Evolutionary conservation across 2,329 filamentous ascomycete genomes (phyloP).

Genomic region (Nemania sp.): DNA sequence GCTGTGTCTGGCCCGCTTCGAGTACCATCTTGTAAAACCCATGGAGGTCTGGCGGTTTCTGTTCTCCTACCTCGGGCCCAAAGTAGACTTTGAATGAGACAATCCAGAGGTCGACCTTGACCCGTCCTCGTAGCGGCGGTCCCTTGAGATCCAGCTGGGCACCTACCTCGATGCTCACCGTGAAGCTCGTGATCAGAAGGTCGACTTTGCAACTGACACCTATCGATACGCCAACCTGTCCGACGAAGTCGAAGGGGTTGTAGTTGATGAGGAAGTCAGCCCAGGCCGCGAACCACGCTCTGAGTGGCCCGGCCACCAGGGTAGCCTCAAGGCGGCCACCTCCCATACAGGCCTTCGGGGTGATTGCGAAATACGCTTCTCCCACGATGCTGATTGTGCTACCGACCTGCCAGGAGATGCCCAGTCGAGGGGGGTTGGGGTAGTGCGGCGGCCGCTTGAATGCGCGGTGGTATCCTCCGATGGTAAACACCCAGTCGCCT

Average conservation of each 20-base stretch:
- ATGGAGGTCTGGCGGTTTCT: no score
- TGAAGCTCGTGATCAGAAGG: neutral
- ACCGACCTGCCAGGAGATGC: neutral
- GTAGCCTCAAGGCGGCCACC: neutral
- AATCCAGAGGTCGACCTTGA: neutral
- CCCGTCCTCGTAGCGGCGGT: neutral
- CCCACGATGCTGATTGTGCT: neutral
- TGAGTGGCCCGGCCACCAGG: neutral
- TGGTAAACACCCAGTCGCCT: constrained; percentile 1
- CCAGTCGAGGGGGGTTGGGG: neutral
- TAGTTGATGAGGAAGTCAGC: constrained; percentile 6
- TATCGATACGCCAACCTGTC: neutral
- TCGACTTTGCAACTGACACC: neutral
- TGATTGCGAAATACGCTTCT: constrained; percentile 5
- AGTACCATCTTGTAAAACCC: no score
- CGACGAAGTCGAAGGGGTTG: constrained; percentile 1
- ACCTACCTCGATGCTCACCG: neutral
- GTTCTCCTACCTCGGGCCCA: no score
- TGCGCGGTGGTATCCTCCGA: constrained; percentile 3
- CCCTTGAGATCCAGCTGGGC: neutral
- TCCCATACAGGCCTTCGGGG: neutral
- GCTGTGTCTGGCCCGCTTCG: no score
- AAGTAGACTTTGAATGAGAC: neutral
- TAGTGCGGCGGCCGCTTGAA: neutral
- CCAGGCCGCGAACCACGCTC: neutral